Conservation (phyloP, 78 protist species). For the Thecamonas trahens region DNA sequence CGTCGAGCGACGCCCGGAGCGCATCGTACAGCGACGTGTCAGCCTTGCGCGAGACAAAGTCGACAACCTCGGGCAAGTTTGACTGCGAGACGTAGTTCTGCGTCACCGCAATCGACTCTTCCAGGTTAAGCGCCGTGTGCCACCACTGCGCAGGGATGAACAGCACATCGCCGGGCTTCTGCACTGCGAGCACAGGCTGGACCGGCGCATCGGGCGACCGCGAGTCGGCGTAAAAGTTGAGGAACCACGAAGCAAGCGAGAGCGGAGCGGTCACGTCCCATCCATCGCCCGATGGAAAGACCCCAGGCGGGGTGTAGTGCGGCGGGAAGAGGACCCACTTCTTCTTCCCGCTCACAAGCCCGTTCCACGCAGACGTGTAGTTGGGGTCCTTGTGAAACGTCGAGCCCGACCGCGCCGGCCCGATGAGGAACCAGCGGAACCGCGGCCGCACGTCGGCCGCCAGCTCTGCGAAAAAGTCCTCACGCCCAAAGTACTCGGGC, state of each 20-base stretch:
- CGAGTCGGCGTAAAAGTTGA: conserved; percentile 6
- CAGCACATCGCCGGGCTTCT: conserved; percentile 41
- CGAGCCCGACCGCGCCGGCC: conserved; percentile 45
- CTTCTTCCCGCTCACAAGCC: conserved; percentile 39
- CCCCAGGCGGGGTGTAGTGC: conserved; percentile 36
- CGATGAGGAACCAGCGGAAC: conserved; percentile 25
- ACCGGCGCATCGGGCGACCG: neutral
- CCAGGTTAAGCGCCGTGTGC: conserved; percentile 50
- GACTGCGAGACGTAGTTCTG: conserved; percentile 35
- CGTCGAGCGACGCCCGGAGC: too few relatives aligned
- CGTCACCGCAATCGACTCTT: conserved; percentile 46
- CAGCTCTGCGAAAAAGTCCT: conserved; percentile 2
- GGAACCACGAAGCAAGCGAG: conserved; percentile 41
- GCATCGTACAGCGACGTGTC: too few relatives aligned
- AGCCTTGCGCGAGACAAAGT: too few relatives aligned
- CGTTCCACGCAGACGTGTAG: conserved; percentile 58
- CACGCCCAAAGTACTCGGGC: neutral
- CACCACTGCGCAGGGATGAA: conserved; percentile 67
- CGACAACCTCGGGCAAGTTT: conserved; percentile 1
- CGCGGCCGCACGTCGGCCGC: too few relatives aligned
- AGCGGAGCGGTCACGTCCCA: conserved; percentile 35
- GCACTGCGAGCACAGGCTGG: conserved; percentile 9
- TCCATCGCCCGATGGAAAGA: conserved; percentile 35
- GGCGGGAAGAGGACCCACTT: conserved; percentile 55
- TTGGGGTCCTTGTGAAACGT: conserved; percentile 57